Conservation (phyloP, 2,329 filamentous ascomycete species). For the Aspergillus tamarii region DNA sequence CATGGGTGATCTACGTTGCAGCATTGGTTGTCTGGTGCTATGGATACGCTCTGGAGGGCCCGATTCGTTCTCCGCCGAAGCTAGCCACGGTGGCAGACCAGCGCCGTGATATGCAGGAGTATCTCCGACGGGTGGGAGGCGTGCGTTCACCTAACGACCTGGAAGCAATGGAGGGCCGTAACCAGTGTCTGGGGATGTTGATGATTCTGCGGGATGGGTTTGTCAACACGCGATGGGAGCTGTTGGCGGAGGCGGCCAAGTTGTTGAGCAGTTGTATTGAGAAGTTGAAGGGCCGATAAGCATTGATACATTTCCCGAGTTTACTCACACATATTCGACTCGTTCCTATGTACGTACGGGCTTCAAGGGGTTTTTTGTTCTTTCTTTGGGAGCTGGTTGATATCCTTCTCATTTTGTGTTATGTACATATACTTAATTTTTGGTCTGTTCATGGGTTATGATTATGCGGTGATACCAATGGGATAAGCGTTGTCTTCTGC, state of each 20-base stretch:
- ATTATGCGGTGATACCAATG: constrained; percentile 6
- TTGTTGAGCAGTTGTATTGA: constrained; percentile 80
- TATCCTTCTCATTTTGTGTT: constrained; percentile 11
- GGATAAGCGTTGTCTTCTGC: constrained; percentile 7
- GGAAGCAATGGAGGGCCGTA: constrained; percentile 72
- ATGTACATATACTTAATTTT: constrained; percentile 5
- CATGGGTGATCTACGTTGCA: constrained; percentile 95
- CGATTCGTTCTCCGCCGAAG: constrained; percentile 57
- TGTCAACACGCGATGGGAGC: constrained; percentile 82
- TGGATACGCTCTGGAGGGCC: constrained; percentile 85
- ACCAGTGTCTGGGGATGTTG: constrained; percentile 78
- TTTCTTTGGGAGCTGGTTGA: constrained; percentile 1
- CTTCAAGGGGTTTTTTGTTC: background rate
- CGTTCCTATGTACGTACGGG: background rate
- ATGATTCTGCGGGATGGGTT: constrained; percentile 83
- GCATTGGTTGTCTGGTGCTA: constrained; percentile 94
- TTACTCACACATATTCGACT: background rate
- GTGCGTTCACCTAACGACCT: constrained; percentile 78
- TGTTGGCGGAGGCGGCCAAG: constrained; percentile 83
- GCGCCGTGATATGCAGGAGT: constrained; percentile 76
- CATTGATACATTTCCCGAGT: background rate
- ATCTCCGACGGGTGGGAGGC: constrained; percentile 71
- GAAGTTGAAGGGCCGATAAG: constrained; percentile 46
- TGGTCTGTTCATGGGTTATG: constrained; percentile 4
- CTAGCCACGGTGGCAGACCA: constrained; percentile 67